phyloP scores from a whole-genome alignment of 768 basidiomycete species.

The Mycena rebaudengoi region DNA sequence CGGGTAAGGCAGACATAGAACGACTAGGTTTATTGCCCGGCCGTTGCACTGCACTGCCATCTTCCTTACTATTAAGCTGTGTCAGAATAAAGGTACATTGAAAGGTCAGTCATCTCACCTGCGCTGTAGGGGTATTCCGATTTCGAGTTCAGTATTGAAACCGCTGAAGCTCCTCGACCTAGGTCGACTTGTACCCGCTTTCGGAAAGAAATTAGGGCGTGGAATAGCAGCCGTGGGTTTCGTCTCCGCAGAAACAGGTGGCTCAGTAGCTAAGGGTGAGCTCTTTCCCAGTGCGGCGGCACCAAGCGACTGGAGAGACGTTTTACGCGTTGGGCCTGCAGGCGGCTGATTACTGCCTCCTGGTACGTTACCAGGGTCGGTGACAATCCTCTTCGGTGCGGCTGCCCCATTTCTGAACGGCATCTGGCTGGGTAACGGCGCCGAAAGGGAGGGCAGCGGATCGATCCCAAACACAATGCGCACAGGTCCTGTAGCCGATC shows the following conservation, averaged over 20 bases:
- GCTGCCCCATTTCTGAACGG: constrained; percentile 24
- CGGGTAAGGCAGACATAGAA: constrained; percentile 31
- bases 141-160: constrained; percentile 55
- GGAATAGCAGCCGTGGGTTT: constrained; percentile 47
- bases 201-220: constrained; percentile 72
- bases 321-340: no score
- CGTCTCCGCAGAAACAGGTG: neutral
- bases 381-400: constrained; percentile 7
- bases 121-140: constrained; percentile 36
- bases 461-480: constrained; percentile 56
- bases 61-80: constrained; percentile 35
- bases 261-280: constrained; percentile 19
- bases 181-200: constrained; percentile 60
- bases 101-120: constrained; percentile 37
- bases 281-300: constrained; percentile 10
- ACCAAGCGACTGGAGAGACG: constrained; percentile 3
- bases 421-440: constrained; percentile 20
- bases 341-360: neutral
- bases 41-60: constrained; percentile 29
- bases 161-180: constrained; percentile 83
- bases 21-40: constrained; percentile 30
- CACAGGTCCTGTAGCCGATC: constrained; percentile 52
- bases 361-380: neutral
- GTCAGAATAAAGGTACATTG: neutral
- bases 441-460: constrained; percentile 41